These are phyloP conservation scores for Pneumocystis carinii DNA, from an alignment of 1,139 yeast species.

Conservation along the genomic window DNA sequence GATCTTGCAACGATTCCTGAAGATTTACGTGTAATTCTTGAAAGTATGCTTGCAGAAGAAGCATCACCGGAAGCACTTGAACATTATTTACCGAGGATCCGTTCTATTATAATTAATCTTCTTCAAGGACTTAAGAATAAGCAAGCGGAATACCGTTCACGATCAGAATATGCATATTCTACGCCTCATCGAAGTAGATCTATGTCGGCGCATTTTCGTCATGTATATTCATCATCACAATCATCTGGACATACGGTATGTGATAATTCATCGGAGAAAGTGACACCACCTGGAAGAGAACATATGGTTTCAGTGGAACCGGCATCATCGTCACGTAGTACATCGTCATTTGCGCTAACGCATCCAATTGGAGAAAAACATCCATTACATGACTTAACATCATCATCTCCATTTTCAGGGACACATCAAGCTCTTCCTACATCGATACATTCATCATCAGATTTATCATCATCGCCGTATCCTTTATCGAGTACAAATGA, in stretches of 20 bases:
- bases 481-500: constrained; percentile 3
- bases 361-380: not conserved
- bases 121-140: constrained; percentile 69
- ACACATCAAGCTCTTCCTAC: not conserved
- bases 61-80: constrained; percentile 79
- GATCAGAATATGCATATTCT: not conserved
- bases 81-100: constrained; percentile 63
- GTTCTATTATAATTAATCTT: constrained; percentile 72
- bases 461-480: not conserved
- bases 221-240: not conserved
- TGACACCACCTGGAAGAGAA: not conserved
- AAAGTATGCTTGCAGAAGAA: constrained; percentile 70
- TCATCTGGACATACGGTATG: constrained; percentile 2
- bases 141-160: constrained; percentile 34
- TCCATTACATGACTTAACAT: not conserved
- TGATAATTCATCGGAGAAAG: not conserved
- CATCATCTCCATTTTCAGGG: not conserved
- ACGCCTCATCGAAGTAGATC: not conserved
- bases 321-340: not conserved
- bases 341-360: not conserved
- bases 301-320: not conserved
- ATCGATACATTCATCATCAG: not conserved
- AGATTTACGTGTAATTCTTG: constrained; percentile 57
- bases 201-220: not conserved
- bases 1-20: constrained; percentile 71